phyloP scores from a whole-genome alignment of 129 eudicot species.

The Erigeron canadensis region DNA sequence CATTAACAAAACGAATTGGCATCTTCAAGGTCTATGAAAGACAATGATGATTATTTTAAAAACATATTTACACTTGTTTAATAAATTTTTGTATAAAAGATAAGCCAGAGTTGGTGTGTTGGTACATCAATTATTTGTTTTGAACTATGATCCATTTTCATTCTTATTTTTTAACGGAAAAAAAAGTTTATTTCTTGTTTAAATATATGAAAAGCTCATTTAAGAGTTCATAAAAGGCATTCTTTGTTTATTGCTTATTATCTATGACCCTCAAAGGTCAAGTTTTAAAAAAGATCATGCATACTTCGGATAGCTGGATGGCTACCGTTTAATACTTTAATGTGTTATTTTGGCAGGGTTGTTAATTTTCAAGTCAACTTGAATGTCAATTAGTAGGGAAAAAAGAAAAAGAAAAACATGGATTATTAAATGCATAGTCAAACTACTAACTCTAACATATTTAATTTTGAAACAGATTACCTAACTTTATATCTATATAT shows the following conservation, averaged over 20 bases:
- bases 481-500: too few species aligned
- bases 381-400: too few species aligned
- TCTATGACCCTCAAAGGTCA: conserved; percentile 26
- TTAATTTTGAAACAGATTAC: too few species aligned
- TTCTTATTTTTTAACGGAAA: too few species aligned
- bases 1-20: background rate
- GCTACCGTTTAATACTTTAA: too few species aligned
- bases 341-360: too few species aligned
- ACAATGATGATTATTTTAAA: background rate
- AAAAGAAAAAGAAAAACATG: too few species aligned
- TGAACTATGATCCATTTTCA: background rate
- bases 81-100: background rate
- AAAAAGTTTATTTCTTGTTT: background rate
- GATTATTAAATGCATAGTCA: too few species aligned
- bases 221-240: conserved; percentile 30
- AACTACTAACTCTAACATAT: too few species aligned
- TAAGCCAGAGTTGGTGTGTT: conserved; percentile 8
- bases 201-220: conserved; percentile 18
- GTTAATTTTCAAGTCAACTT: too few species aligned
- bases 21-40: conserved; percentile 23
- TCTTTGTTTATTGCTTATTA: background rate
- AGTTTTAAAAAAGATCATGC: conserved; percentile 3
- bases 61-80: background rate
- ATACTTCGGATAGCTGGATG: conserved; percentile 3
- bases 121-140: conserved; percentile 10